phyloP scores from a whole-genome alignment of 23 red algal genomes.

The Chondrus crispus region DNA sequence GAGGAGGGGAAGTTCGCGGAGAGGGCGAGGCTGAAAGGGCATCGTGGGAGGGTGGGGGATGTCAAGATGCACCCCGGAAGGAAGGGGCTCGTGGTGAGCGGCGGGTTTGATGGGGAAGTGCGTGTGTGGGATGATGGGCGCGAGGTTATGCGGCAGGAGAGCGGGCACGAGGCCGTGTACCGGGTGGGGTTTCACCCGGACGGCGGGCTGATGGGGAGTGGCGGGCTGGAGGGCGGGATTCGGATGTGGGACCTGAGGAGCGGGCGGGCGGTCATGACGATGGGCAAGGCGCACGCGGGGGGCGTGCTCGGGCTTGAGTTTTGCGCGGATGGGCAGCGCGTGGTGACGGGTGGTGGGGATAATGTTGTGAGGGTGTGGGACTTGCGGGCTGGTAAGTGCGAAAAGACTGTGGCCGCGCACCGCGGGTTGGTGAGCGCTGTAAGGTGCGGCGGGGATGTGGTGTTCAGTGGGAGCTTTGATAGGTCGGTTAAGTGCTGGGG shows the following conservation, averaged over 20 bases:
- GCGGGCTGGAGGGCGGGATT: slow-evolving; percentile 49
- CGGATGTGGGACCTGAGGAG: slow-evolving; percentile 70
- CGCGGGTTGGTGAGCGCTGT: slow-evolving; percentile 41
- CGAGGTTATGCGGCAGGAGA: slow-evolving; percentile 5
- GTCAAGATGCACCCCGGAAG: slow-evolving; percentile 29
- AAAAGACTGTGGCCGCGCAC: slow-evolving; percentile 62
- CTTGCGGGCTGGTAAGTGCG: slow-evolving; percentile 7
- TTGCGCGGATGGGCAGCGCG: not conserved
- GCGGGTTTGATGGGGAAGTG: slow-evolving; percentile 22
- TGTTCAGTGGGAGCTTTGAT: slow-evolving; percentile 62
- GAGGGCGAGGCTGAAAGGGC: not conserved
- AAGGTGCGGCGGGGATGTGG: slow-evolving; percentile 23
- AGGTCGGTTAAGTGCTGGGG: slow-evolving; percentile 63
- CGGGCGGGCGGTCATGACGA: slow-evolving; percentile 61
- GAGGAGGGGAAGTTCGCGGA: not conserved
- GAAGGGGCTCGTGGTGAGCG: not conserved
- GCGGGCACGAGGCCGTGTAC: slow-evolving; percentile 39
- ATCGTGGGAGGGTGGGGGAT: slow-evolving; percentile 24
- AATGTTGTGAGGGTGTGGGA: slow-evolving; percentile 77
- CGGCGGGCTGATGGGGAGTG: slow-evolving; percentile 55
- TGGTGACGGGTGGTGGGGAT: slow-evolving; percentile 51
- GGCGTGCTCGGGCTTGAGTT: slow-evolving; percentile 42
- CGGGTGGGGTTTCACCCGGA: slow-evolving; percentile 53
- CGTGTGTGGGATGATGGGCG: slow-evolving; percentile 5
- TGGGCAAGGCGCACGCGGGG: slow-evolving; percentile 40